A percentile compares a stretch with the other conserved stretches of the same genome.
These are phyloP conservation scores for Schizopora paradoxa DNA, from an alignment of 1,284 basidiomycete species.

Conservation along the genomic window DNA sequence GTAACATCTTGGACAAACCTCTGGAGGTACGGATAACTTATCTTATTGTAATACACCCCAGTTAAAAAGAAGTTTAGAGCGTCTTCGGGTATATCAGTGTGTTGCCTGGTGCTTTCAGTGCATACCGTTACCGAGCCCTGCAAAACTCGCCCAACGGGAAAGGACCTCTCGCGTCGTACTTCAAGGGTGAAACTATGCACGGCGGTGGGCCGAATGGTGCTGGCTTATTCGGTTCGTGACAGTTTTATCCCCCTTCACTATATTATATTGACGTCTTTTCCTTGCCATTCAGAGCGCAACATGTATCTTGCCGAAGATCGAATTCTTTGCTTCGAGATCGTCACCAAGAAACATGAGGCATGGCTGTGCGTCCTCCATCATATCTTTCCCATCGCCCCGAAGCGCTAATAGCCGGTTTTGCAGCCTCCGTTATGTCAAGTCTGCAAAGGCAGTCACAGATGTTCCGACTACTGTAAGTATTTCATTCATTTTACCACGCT, in stretches of 20 bases:
- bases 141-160: slow-evolving; percentile 77
- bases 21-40: slow-evolving; percentile 53
- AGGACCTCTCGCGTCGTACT: slow-evolving; percentile 86
- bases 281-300: slow-evolving; percentile 56
- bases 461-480: slow-evolving; percentile 80
- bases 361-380: slow-evolving; percentile 57
- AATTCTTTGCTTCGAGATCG: slow-evolving; percentile 96
- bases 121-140: slow-evolving; percentile 85
- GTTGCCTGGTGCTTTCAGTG: slow-evolving; percentile 86
- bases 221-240: slow-evolving; percentile 58
- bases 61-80: slow-evolving; percentile 39
- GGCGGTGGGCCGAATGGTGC: slow-evolving; percentile 51
- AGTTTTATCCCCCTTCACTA: slow-evolving; percentile 2
- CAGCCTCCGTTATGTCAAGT: slow-evolving; percentile 87
- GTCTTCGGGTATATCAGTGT: slow-evolving; percentile 92
- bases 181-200: slow-evolving; percentile 89
- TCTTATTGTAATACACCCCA: not conserved
- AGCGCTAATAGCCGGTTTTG: slow-evolving; percentile 9
- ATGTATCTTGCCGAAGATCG: slow-evolving; percentile 94
- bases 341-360: slow-evolving; percentile 83
- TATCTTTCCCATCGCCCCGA: slow-evolving; percentile 9
- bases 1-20: slow-evolving; percentile 89
- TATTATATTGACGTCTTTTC: slow-evolving; percentile 4
- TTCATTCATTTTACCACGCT: slow-evolving; percentile 6
- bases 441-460: slow-evolving; percentile 84